These are phyloP conservation scores for Penicillium mononematosum DNA, from an alignment of 495 filamentous ascomycete species.

Conservation along the genomic window DNA sequence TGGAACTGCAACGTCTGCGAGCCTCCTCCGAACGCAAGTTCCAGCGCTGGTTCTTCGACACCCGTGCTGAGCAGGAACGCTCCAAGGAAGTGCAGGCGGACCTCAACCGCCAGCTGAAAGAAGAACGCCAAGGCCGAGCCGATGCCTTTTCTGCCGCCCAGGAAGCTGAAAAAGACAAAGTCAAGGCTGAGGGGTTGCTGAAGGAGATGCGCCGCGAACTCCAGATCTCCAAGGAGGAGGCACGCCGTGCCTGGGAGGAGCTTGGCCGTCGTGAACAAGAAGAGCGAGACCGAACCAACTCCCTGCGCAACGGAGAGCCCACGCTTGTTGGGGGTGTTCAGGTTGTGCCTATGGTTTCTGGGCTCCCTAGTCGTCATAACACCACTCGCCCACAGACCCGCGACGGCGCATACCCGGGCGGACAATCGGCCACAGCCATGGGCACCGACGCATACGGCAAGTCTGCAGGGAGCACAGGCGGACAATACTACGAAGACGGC, in stretches of 20 bases:
- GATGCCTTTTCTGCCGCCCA: slow-evolving; percentile 63
- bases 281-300: slow-evolving; percentile 86
- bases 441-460: slow-evolving; percentile 27
- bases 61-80: slow-evolving; percentile 81
- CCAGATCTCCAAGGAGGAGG: slow-evolving; percentile 93
- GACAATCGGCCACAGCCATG: slow-evolving; percentile 27
- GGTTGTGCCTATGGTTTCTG: slow-evolving; percentile 91
- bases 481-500: slow-evolving; percentile 46
- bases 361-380: slow-evolving; percentile 63
- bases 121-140: slow-evolving; percentile 66
- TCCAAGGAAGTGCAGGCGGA: slow-evolving; percentile 80
- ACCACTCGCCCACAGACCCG: slow-evolving; percentile 49
- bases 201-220: slow-evolving; percentile 86
- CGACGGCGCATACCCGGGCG: slow-evolving; percentile 44
- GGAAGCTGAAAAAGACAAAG: slow-evolving; percentile 63
- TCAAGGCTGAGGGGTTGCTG: slow-evolving; percentile 70
- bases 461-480: slow-evolving; percentile 23
- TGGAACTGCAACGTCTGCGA: slow-evolving; percentile 92
- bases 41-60: slow-evolving; percentile 98
- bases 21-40: slow-evolving; percentile 97
- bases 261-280: slow-evolving; percentile 91
- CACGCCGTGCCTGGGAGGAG: slow-evolving; percentile 94
- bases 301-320: slow-evolving; percentile 81
- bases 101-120: slow-evolving; percentile 66
- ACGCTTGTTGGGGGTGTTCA: slow-evolving; percentile 91